phyloP scores from a whole-genome alignment of 2,329 filamentous ascomycete species.

The Cytospora paraplurivora region DNA sequence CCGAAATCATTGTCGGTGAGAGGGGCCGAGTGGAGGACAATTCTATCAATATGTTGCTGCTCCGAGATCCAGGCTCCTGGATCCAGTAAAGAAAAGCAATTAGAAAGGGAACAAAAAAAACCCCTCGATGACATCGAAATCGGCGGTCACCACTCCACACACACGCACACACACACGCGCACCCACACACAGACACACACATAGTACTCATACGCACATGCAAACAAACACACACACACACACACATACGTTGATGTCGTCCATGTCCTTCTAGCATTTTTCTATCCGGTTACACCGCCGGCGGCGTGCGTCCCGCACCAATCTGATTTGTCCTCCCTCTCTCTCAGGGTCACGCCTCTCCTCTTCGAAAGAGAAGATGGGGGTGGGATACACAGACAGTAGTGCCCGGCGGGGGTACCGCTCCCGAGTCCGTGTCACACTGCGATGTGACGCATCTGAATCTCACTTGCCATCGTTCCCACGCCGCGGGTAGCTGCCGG shows the following conservation, averaged over 20 bases:
- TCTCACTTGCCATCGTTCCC: background rate
- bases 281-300: slow-evolving; percentile 11
- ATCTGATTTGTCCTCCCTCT: background rate
- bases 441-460: background rate
- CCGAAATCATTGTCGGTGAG: background rate
- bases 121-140: background rate
- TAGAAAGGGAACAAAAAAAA: no score
- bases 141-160: background rate
- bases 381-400: background rate
- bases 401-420: background rate
- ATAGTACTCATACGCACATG: no score
- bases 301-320: background rate
- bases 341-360: background rate
- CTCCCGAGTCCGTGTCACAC: slow-evolving; percentile 6
- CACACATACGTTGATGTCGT: background rate
- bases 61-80: background rate
- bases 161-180: no score
- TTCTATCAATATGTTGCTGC: background rate
- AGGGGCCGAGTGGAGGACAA: background rate
- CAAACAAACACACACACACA: no score
- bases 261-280: background rate
- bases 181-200: no score
- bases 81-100: background rate
- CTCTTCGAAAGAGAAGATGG: background rate
- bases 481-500: background rate